A percentile compares a stretch with the other conserved stretches of the same genome.
phyloP scores from a whole-genome alignment of 2,329 filamentous ascomycete genomes.

The Phoma herbarum region DNA sequence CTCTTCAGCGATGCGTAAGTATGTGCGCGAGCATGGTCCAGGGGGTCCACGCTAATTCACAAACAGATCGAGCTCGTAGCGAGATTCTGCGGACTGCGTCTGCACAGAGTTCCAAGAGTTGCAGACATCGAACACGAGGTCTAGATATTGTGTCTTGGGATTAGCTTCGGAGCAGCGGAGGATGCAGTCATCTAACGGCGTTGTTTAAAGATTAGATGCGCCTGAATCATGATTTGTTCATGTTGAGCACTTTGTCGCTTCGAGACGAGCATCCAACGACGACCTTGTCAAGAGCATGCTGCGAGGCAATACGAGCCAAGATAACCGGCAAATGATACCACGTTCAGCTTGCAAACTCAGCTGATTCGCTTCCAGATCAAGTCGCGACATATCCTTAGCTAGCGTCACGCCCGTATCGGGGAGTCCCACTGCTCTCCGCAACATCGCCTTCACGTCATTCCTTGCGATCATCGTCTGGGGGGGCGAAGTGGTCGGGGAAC shows the following conservation, averaged over 20 bases:
- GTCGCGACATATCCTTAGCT: not conserved
- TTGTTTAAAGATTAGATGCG: not conserved
- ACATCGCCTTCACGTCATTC: not conserved
- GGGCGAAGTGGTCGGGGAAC: not conserved
- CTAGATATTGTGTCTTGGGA: conserved; percentile 7
- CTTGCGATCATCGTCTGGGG: not conserved
- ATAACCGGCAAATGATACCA: not conserved
- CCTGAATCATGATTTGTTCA: not conserved
- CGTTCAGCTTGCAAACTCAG: not conserved
- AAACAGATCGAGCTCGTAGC: conserved; percentile 44
- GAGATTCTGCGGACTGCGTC: conserved; percentile 36
- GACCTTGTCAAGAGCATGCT: not conserved
- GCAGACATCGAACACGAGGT: conserved; percentile 47
- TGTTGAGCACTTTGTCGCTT: not conserved
- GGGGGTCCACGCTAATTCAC: not conserved
- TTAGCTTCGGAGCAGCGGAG: not conserved
- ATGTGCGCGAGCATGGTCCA: not conserved
- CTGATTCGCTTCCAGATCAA: not conserved
- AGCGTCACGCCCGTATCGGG: conserved; percentile 2
- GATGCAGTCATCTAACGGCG: not conserved
- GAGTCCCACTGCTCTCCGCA: conserved; percentile 4
- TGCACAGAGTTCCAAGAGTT: conserved; percentile 44
- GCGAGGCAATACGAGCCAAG: conserved; percentile 4
- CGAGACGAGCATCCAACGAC: conserved; percentile 9
- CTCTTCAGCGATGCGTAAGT: conserved; percentile 53